phyloP scores from a whole-genome alignment of 2,329 filamentous ascomycete species.

The Ophiostoma sp. region DNA sequence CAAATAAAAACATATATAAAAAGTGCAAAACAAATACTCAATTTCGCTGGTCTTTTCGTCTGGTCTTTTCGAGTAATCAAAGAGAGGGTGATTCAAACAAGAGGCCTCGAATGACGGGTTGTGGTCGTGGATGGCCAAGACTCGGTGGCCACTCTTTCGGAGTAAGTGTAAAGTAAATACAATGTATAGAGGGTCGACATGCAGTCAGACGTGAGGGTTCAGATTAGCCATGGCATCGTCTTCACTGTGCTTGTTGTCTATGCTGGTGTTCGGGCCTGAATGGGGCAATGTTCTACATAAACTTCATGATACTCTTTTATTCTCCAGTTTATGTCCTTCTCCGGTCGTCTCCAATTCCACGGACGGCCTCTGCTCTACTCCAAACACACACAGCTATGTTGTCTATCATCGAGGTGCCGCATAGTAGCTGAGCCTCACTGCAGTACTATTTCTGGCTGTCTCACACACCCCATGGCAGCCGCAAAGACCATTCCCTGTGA shows the following conservation, averaged over 20 bases:
- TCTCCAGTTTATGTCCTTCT: too few species aligned
- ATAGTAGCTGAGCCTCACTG: too few species aligned
- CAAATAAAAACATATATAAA: background rate
- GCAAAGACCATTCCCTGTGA: background rate
- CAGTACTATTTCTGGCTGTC: too few species aligned
- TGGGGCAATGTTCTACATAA: background rate
- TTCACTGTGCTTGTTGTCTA: background rate
- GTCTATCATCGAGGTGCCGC: too few species aligned
- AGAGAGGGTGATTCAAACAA: background rate
- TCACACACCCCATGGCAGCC: background rate
- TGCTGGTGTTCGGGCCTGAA: background rate
- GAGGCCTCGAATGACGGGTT: conserved; percentile 7
- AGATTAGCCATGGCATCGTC: background rate
- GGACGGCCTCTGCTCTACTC: too few species aligned
- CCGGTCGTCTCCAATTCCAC: too few species aligned
- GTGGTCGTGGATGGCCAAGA: background rate
- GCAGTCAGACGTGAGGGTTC: background rate
- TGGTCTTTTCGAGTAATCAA: conserved; percentile 4
- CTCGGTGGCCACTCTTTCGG: background rate
- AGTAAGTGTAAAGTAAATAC: background rate
- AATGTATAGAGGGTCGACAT: too few species aligned
- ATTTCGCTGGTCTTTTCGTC: background rate
- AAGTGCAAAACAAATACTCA: background rate
- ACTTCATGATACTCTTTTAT: too few species aligned
- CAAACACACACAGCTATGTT: too few species aligned